phyloP scores from a whole-genome alignment of 2,329 filamentous ascomycete genomes.

The Lecanicillium sp. region DNA sequence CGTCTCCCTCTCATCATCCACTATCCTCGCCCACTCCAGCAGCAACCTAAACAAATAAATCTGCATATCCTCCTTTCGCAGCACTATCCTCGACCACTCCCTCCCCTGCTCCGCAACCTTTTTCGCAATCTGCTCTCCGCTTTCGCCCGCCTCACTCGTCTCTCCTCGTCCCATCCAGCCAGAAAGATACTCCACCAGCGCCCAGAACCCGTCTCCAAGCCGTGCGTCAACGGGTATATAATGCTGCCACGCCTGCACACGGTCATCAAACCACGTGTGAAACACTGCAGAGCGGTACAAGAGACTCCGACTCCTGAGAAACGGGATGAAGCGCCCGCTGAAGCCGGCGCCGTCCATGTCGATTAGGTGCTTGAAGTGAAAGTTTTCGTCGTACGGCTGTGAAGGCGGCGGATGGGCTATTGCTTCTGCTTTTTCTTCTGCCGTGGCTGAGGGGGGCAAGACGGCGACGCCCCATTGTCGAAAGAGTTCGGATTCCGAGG shows the following conservation, averaged over 20 bases:
- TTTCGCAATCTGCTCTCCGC: constrained; percentile 12
- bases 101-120: constrained; percentile 26
- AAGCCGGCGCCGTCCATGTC: constrained; percentile 66
- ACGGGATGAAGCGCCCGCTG: constrained; percentile 56
- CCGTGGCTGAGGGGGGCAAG: constrained; percentile 16
- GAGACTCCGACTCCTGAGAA: constrained; percentile 55
- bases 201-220: constrained; percentile 49
- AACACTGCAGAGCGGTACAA: constrained; percentile 57
- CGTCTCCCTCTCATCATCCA: constrained; percentile 43
- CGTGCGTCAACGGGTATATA: constrained; percentile 52
- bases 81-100: constrained; percentile 47
- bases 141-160: constrained; percentile 21
- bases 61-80: constrained; percentile 64
- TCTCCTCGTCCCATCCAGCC: not conserved
- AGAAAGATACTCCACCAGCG: constrained; percentile 29
- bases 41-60: constrained; percentile 65
- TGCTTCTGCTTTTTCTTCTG: not conserved
- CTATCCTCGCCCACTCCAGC: constrained; percentile 60
- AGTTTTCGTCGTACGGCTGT: constrained; percentile 32
- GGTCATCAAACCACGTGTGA: constrained; percentile 55
- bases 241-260: constrained; percentile 53
- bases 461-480: constrained; percentile 29
- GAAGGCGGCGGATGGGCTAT: constrained; percentile 1
- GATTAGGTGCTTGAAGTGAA: constrained; percentile 53
- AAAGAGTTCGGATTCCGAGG: constrained; percentile 24